phyloP scores from a whole-genome alignment of 768 basidiomycete species.

The Favolaschia claudopus region DNA sequence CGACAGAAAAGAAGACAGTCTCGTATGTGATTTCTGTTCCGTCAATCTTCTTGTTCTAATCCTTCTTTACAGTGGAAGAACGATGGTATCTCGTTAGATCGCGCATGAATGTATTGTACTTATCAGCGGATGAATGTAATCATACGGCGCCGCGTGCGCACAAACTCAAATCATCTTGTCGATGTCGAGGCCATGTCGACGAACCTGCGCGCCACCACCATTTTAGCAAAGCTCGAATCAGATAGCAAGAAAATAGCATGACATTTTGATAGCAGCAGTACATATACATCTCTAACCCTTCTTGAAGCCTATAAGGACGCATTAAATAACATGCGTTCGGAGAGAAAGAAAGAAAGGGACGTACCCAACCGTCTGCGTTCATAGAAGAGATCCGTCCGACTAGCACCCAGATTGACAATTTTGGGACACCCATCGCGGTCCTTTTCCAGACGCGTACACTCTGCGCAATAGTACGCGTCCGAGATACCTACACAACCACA shows the following conservation, averaged over 20 bases:
- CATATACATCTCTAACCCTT: no score
- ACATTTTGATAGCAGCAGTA: no score
- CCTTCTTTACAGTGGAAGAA: constrained; percentile 56
- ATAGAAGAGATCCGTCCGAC: constrained; percentile 91
- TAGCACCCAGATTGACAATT: constrained; percentile 96
- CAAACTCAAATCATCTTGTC: no score
- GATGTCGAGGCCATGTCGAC: no score
- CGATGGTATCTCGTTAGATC: constrained; percentile 60
- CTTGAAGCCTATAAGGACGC: constrained; percentile 65
- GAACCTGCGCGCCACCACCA: no score
- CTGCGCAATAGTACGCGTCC: constrained; percentile 98
- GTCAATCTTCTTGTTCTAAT: constrained; percentile 5
- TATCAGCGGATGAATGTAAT: constrained; percentile 12
- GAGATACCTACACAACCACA: constrained; percentile 78
- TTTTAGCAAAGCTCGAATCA: no score
- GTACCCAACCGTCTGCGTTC: constrained; percentile 85
- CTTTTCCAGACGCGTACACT: constrained; percentile 96
- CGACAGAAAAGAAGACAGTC: constrained; percentile 88
- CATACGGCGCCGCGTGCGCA: no score
- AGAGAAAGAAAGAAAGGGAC: constrained; percentile 28
- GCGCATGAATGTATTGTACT: constrained; percentile 11
- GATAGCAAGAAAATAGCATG: no score
- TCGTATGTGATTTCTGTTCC: constrained; percentile 59
- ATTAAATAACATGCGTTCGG: background rate
- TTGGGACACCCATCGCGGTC: constrained; percentile 98